Evolutionary conservation across 768 basidiomycete species (phyloP), one percentile per base, ranked within the genome.

Genomic region (Leccinum ochraceum): DNA sequence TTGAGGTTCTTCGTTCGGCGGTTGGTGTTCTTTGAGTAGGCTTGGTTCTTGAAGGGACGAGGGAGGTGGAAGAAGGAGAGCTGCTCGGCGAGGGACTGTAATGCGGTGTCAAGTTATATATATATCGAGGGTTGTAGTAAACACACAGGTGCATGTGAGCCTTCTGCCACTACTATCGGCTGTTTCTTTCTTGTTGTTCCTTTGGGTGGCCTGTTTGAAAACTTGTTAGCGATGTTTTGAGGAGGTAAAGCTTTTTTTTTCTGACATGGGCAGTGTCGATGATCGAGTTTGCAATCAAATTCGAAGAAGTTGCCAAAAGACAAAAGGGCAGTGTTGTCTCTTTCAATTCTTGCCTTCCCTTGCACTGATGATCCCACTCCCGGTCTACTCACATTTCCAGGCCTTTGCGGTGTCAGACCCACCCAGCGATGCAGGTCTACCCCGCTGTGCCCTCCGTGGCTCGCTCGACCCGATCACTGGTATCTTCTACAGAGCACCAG

Each of bases 1-100:
- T 94, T 94, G 67, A 92, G 70, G 64, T 92, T 91, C 78, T 90
- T 92, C 22, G 89, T 84, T 22, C 91, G 80, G 8, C 90, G 80
- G 60, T 85, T 89, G 7, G 81, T 68, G 66, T 91, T 90, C 74
- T 88, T 91, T 7, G 78, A 79, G 67, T 91, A 90, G 28, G 79
- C 71, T 1, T 84, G 80, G 64, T 87, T 91, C 74, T 94, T 94
- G 79, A 94, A 94, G 0, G 90, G 88, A 1, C 88, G 81, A 0
- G 88, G 86, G 28, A 73, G 74, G 59, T 90, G 83, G 3, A 89
- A 76, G 66, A 88, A 89, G 0, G 91, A 93, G 17, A 92, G 75
- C 57, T 89, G 85, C 65, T 90, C 90, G 10, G 86, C 86, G 51
- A 92, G 76, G 42, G 85, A 85, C 90, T 92, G 66, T 53, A 14